Conservation (phyloP, 2,329 filamentous ascomycete species). For the Xylaria sp. region DNA sequence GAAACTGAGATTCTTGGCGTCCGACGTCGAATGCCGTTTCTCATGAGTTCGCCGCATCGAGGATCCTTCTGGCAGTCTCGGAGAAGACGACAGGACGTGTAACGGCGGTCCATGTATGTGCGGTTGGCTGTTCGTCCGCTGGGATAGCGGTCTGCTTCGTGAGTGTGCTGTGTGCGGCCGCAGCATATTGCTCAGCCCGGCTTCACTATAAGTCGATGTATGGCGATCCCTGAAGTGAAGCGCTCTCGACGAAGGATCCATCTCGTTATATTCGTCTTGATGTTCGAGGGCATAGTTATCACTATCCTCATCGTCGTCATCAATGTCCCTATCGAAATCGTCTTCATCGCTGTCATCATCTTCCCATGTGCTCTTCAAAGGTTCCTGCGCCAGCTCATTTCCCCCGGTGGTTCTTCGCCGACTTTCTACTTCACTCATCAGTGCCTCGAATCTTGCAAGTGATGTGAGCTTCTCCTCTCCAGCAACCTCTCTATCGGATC, state of each 20-base stretch:
- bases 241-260: slow-evolving; percentile 60
- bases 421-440: slow-evolving; percentile 70
- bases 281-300: slow-evolving; percentile 53
- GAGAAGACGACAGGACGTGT: slow-evolving; percentile 39
- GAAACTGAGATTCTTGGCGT: slow-evolving; percentile 68
- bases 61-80: slow-evolving; percentile 20
- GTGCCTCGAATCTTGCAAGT: slow-evolving; percentile 70
- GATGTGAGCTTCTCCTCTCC: slow-evolving; percentile 73
- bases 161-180: slow-evolving; percentile 66
- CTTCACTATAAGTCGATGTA: slow-evolving; percentile 48
- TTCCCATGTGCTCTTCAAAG: slow-evolving; percentile 62
- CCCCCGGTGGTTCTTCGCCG: slow-evolving; percentile 53
- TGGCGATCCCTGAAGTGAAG: slow-evolving; percentile 61
- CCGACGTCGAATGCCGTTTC: slow-evolving; percentile 64
- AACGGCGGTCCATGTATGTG: slow-evolving; percentile 50
- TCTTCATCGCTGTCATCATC: slow-evolving; percentile 59
- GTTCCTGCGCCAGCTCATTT: slow-evolving; percentile 51
- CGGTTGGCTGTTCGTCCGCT: slow-evolving; percentile 61
- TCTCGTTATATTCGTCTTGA: slow-evolving; percentile 47
- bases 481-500: slow-evolving; percentile 62
- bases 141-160: slow-evolving; percentile 57
- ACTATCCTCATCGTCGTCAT: slow-evolving; percentile 54
- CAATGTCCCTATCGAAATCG: slow-evolving; percentile 51
- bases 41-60: slow-evolving; percentile 50
- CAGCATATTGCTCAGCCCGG: slow-evolving; percentile 47